These are phyloP conservation scores for Colletotrichum chrysophilum DNA, from an alignment of 2,329 filamentous ascomycete genomes.

Conservation along the genomic window DNA sequence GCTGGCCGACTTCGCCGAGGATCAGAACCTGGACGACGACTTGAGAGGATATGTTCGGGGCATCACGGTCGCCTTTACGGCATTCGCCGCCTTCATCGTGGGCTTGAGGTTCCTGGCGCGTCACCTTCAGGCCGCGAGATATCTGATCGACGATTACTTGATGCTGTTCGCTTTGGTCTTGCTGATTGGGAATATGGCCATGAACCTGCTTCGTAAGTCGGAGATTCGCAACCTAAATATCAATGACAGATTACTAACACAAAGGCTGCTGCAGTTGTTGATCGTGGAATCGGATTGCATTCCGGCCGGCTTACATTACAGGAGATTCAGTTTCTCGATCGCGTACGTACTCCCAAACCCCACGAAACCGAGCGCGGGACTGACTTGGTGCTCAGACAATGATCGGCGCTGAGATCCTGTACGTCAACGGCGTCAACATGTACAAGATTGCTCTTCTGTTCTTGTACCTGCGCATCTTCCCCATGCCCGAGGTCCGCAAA, in stretches of 20 bases:
- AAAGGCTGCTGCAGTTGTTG: not conserved
- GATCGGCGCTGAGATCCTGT: conserved; percentile 15
- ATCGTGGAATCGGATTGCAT: conserved; percentile 7
- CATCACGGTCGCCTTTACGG: conserved; percentile 15
- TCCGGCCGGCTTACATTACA: conserved; percentile 7
- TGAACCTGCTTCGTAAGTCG: conserved; percentile 12
- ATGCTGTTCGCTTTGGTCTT: conserved; percentile 3
- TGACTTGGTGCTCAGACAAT: not conserved
- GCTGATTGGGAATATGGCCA: conserved; percentile 11
- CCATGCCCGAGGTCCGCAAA: conserved; percentile 30
- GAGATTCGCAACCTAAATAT: fast-evolving
- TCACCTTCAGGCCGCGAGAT: conserved; percentile 11
- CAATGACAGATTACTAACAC: not conserved
- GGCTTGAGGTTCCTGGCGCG: conserved; percentile 10
- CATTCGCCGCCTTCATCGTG: conserved; percentile 4
- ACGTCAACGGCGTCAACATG: conserved; percentile 19
- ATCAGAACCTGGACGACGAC: conserved; percentile 11
- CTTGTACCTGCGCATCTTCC: conserved; percentile 49
- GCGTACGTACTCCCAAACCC: not conserved
- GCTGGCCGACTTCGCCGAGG: conserved; percentile 7
- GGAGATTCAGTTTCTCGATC: conserved; percentile 12
- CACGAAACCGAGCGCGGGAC: not conserved
- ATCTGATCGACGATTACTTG: conserved; percentile 14
- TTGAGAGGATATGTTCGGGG: conserved; percentile 4
- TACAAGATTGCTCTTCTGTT: conserved; percentile 44